Conservation (phyloP, 2,329 filamentous ascomycete genomes). For the Colletotrichum orchidophilum region DNA sequence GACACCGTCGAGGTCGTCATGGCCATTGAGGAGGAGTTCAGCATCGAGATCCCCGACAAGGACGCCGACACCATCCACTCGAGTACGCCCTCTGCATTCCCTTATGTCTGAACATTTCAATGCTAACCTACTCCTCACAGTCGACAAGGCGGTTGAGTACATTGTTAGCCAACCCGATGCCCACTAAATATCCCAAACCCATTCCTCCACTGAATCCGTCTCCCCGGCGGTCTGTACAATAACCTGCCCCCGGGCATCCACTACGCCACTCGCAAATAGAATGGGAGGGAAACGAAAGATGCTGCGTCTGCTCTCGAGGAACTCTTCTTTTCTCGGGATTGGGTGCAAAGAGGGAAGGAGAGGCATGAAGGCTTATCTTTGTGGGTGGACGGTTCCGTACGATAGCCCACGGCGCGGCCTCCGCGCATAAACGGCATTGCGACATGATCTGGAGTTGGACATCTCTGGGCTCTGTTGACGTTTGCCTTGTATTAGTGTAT, state of each 20-base stretch:
- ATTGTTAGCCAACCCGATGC: constrained; percentile 93
- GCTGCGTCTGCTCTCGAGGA: constrained; percentile 14
- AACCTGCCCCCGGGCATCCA: constrained; percentile 24
- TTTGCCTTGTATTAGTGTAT: constrained; percentile 49
- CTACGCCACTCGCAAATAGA: constrained; percentile 33
- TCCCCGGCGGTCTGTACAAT: constrained; percentile 35
- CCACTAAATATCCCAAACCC: constrained; percentile 58
- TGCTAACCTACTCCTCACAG: constrained; percentile 55
- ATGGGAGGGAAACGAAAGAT: constrained; percentile 15
- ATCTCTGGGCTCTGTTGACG: constrained; percentile 9
- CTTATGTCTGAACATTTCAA: neutral
- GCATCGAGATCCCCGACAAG: constrained; percentile 98
- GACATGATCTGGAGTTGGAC: constrained; percentile 34
- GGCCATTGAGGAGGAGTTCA: constrained; percentile 95
- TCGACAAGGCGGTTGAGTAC: constrained; percentile 94
- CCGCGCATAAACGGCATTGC: constrained; percentile 33
- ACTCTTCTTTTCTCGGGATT: constrained; percentile 5
- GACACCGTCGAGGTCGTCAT: constrained; percentile 99
- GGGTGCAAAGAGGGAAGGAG: constrained; percentile 8
- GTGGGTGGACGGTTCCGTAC: constrained; percentile 23
- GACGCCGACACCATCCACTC: constrained; percentile 95
- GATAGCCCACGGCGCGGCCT: constrained; percentile 19
- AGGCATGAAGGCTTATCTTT: constrained; percentile 17
- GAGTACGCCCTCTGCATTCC: constrained; percentile 65
- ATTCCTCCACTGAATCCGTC: constrained; percentile 24